Percentiles rank a stretch among this genome's conserved stretches.
Evolutionary conservation across 495 filamentous ascomycete genomes (phyloP).

Genomic region (Neurospora sp.): DNA sequence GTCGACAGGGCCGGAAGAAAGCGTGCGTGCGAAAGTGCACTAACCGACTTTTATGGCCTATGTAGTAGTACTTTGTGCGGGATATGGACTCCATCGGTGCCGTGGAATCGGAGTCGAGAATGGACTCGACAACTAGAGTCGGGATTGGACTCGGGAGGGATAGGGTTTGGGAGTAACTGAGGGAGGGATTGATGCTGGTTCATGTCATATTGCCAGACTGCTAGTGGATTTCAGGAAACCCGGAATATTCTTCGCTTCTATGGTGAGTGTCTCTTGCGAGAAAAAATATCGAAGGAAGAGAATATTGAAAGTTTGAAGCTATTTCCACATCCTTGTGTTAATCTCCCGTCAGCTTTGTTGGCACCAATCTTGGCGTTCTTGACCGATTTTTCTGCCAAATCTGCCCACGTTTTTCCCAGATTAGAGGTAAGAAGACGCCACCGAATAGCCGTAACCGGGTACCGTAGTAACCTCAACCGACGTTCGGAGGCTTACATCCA

Average conservation of each 20-base stretch:
- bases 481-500: not conserved
- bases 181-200: too few species aligned
- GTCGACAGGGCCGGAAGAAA: not conserved
- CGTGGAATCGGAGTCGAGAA: not conserved
- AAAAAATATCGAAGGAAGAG: not conserved
- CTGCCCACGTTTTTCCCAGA: not conserved
- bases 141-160: not conserved
- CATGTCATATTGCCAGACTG: too few species aligned
- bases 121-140: not conserved
- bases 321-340: not conserved
- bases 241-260: too few species aligned
- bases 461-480: not conserved
- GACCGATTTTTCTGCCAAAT: not conserved
- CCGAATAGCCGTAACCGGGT: not conserved
- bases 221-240: too few species aligned
- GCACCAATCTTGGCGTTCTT: not conserved
- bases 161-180: too few species aligned
- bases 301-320: not conserved
- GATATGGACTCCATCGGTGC: not conserved
- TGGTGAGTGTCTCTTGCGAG: too few species aligned
- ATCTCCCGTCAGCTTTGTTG: not conserved
- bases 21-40: not conserved
- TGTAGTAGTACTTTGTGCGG: not conserved
- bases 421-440: not conserved
- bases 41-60: too few species aligned